Percentiles rank a stretch among this genome's conserved stretches.
phyloP scores from a whole-genome alignment of 306 rosid species.

The Mimosa pudica region DNA sequence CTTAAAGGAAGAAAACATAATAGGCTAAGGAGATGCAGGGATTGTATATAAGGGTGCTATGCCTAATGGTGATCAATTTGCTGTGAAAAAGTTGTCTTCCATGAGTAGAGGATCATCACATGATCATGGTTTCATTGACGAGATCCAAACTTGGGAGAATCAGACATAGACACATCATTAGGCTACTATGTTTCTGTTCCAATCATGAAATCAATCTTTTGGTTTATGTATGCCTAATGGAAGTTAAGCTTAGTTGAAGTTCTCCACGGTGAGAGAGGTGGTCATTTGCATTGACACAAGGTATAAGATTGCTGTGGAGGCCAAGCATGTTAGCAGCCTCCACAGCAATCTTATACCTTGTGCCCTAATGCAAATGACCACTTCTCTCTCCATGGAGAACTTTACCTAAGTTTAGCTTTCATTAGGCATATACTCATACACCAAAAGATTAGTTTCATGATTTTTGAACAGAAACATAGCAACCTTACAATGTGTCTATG shows the following conservation, averaged over 20 bases:
- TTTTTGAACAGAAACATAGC: constrained; percentile 87
- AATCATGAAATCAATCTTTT: constrained; percentile 77
- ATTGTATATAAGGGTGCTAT: no score
- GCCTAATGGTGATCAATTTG: constrained; percentile 63
- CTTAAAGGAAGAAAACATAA: constrained; percentile 59
- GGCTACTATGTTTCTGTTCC: constrained; percentile 81
- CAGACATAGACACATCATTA: constrained; percentile 76
- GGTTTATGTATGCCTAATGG: no score
- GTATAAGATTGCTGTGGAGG: constrained; percentile 74
- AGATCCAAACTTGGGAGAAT: constrained; percentile 79
- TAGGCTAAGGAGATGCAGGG: no score
- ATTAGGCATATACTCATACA: constrained; percentile 69
- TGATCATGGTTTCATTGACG: constrained; percentile 89
- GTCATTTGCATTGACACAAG: constrained; percentile 77
- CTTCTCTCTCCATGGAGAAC: constrained; percentile 84
- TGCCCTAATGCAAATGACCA: constrained; percentile 78
- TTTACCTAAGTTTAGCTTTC: constrained; percentile 74
- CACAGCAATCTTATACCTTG: constrained; percentile 71
- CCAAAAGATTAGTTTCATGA: constrained; percentile 72
- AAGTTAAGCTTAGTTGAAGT: constrained; percentile 62
- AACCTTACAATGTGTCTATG: constrained; percentile 85
- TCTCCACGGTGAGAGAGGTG: constrained; percentile 85
- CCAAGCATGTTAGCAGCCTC: constrained; percentile 85
- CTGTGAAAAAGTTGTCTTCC: constrained; percentile 67
- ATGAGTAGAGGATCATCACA: constrained; percentile 94